These are phyloP conservation scores for Yarrowia keelungensis DNA, from an alignment of 805 yeast genomes.

Conservation along the genomic window DNA sequence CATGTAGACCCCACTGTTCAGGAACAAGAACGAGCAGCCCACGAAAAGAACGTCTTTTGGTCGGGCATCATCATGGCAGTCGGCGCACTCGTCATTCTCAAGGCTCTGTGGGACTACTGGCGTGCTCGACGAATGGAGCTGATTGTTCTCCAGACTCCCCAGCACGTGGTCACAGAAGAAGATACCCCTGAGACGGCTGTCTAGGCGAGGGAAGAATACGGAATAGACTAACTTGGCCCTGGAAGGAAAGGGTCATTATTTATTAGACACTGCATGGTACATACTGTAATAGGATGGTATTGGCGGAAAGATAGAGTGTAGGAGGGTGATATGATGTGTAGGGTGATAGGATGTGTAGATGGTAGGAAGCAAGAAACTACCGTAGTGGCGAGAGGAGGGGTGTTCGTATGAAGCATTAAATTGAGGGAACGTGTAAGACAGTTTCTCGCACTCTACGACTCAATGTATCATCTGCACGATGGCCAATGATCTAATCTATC, in stretches of 20 bases:
- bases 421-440: too few relatives aligned
- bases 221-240: slow-evolving; percentile 25
- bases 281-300: slow-evolving; percentile 5
- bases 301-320: too few relatives aligned
- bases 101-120: slow-evolving; percentile 73
- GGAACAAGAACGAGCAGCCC: slow-evolving; percentile 23
- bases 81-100: slow-evolving; percentile 70
- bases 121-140: slow-evolving; percentile 80
- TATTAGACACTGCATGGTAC: slow-evolving; percentile 38
- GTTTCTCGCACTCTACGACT: too few relatives aligned
- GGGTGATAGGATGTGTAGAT: too few relatives aligned
- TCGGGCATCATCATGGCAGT: slow-evolving; percentile 58
- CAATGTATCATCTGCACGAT: too few relatives aligned
- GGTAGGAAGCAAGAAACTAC: too few relatives aligned
- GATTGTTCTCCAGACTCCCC: slow-evolving; percentile 53
- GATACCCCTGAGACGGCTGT: slow-evolving; percentile 36
- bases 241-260: slow-evolving; percentile 11
- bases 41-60: slow-evolving; percentile 23
- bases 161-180: slow-evolving; percentile 28
- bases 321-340: too few relatives aligned
- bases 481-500: too few relatives aligned
- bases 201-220: not conserved
- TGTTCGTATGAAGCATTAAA: too few relatives aligned
- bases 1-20: slow-evolving; percentile 39
- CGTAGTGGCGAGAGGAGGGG: too few relatives aligned